Conservation (phyloP, 2,329 filamentous ascomycete species). For the Aspergillus fumigatus region DNA sequence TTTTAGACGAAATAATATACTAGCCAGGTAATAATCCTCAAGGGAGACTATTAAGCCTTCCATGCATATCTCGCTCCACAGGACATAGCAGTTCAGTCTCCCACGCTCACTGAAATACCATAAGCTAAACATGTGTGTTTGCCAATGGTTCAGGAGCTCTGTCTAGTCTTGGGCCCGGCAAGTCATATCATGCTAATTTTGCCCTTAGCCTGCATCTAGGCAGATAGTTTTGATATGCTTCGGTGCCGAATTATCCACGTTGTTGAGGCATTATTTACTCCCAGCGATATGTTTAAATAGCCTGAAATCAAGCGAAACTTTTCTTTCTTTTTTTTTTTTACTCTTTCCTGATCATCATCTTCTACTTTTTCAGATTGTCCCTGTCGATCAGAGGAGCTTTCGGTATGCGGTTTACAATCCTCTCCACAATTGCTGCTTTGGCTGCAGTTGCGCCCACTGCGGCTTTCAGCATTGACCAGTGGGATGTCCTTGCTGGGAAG, state of each 20-base stretch:
- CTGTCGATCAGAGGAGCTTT: neutral
- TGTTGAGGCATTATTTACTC: neutral
- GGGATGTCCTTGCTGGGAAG: constrained; percentile 7
- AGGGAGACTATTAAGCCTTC: no score
- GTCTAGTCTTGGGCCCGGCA: neutral
- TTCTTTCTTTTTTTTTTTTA: neutral
- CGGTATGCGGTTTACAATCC: neutral
- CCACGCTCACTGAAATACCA: no score
- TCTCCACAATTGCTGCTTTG: constrained; percentile 2
- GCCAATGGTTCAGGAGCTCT: neutral
- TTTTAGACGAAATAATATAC: no score
- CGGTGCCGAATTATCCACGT: neutral
- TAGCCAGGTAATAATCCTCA: no score
- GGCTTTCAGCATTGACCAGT: constrained; percentile 1
- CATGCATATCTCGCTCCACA: no score
- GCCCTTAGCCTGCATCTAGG: neutral
- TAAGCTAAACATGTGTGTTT: neutral
- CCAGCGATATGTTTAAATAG: neutral
- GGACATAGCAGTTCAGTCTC: no score
- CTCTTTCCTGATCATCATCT: neutral
- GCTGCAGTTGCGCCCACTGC: constrained; percentile 1
- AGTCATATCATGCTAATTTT: neutral
- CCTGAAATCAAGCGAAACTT: neutral
- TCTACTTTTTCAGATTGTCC: neutral
- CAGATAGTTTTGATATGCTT: neutral